These are phyloP conservation scores for Scheffersomyces illinoinensis DNA, from an alignment of 1,139 yeast genomes.

Conservation along the genomic window DNA sequence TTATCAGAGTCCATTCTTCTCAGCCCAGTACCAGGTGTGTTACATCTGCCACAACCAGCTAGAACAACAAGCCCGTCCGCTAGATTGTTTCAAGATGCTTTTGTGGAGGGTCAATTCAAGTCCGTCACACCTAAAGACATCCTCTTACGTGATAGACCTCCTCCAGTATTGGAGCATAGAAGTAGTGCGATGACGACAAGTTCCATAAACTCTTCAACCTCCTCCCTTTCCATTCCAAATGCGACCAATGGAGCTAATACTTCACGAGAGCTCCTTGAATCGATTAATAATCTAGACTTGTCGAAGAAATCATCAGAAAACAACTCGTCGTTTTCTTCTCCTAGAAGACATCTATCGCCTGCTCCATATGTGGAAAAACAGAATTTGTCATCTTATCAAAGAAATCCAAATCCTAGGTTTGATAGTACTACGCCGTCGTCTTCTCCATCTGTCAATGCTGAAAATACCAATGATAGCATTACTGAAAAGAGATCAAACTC, in stretches of 20 bases:
- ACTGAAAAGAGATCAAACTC: slow-evolving; percentile 18
- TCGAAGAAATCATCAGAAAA: slow-evolving; percentile 19
- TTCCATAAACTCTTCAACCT: neutral
- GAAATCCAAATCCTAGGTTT: slow-evolving; percentile 36
- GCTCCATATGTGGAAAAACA: slow-evolving; percentile 47
- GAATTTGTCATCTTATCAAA: slow-evolving; percentile 57
- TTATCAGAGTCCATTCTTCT: slow-evolving; percentile 5
- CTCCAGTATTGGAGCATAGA: slow-evolving; percentile 7
- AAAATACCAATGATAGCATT: slow-evolving; percentile 6
- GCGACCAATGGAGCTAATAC: neutral
- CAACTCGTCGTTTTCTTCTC: slow-evolving; percentile 45
- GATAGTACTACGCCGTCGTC: slow-evolving; percentile 47
- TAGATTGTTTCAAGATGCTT: slow-evolving; percentile 41
- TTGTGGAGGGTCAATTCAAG: slow-evolving; percentile 26
- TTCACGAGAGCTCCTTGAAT: neutral
- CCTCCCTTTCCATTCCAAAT: neutral
- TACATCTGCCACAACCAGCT: slow-evolving; percentile 37
- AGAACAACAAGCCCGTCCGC: slow-evolving; percentile 29
- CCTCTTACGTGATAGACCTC: slow-evolving; percentile 30
- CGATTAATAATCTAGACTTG: slow-evolving; percentile 1
- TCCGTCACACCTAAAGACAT: slow-evolving; percentile 44
- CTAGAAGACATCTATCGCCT: slow-evolving; percentile 58
- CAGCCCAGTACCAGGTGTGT: slow-evolving; percentile 7
- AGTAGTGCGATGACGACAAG: neutral
- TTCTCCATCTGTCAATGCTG: slow-evolving; percentile 28